A percentile compares a stretch with the other conserved stretches of the same genome.
Evolutionary conservation across 768 basidiomycete genomes (phyloP).

Genomic region (Boletus subparvulus): DNA sequence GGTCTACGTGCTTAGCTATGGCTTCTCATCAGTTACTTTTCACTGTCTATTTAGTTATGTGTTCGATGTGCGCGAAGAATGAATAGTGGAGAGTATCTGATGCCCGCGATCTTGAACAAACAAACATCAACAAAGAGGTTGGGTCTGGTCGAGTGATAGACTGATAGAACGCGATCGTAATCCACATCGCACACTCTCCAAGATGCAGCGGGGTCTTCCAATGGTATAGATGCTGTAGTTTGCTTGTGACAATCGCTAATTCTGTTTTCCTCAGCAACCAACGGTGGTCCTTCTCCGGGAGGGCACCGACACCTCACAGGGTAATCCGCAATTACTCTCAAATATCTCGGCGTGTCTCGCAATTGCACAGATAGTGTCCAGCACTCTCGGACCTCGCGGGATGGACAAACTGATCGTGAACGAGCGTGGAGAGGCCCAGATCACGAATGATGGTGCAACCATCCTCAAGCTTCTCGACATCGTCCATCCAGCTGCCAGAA

Average conservation of each 20-base stretch:
- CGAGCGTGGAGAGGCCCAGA: conserved; percentile 93
- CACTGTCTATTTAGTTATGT: not conserved
- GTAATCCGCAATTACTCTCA: conserved; percentile 86
- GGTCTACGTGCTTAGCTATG: conserved; percentile 4
- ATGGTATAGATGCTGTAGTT: conserved; percentile 50
- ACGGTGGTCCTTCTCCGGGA: conserved; percentile 95
- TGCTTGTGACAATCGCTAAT: conserved; percentile 12
- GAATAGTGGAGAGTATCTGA: not conserved
- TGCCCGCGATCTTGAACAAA: conserved; percentile 11
- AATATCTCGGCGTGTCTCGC: conserved; percentile 98
- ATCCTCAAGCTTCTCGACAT: conserved; percentile 97
- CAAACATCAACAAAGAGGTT: conserved; percentile 18
- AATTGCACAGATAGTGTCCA: conserved; percentile 86
- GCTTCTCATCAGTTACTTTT: not conserved
- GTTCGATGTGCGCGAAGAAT: not conserved
- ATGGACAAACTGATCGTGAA: conserved; percentile 99
- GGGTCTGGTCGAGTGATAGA: not conserved
- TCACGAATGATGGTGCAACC: conserved; percentile 99
- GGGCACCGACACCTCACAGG: conserved; percentile 95
- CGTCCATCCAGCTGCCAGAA: conserved; percentile 95
- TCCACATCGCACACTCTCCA: conserved; percentile 27
- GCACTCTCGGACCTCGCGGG: conserved; percentile 94
- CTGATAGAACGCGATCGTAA: not conserved
- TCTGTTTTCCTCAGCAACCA: conserved; percentile 68
- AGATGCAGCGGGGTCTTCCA: conserved; percentile 83